Evolutionary conservation across 2,329 filamentous ascomycete genomes (phyloP).

Genomic region (Penicillium sp.): DNA sequence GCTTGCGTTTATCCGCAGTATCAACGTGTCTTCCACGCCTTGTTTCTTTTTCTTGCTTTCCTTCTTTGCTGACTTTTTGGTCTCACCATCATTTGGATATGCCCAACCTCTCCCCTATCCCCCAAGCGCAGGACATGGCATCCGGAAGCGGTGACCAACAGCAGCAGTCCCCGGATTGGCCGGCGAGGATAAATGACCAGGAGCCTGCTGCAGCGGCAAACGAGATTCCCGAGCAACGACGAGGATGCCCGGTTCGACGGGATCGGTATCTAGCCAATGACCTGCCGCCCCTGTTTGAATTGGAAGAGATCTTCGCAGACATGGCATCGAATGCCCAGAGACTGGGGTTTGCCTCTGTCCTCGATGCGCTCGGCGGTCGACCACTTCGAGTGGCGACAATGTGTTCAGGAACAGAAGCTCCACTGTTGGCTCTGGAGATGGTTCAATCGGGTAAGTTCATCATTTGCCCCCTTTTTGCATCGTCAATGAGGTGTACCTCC

Average conservation of each 20-base stretch:
- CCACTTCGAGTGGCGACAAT: constrained; percentile 66
- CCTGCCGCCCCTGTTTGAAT: constrained; percentile 28
- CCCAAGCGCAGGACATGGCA: not conserved
- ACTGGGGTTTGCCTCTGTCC: constrained; percentile 49
- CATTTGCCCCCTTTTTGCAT: not conserved
- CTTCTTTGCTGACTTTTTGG: not conserved
- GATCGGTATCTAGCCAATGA: constrained; percentile 19
- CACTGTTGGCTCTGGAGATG: constrained; percentile 65
- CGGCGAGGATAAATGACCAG: not conserved
- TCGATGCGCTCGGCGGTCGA: constrained; percentile 33
- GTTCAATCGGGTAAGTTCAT: constrained; percentile 49
- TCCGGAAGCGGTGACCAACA: not conserved
- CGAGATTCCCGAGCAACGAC: constrained; percentile 26
- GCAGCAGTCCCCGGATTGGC: not conserved
- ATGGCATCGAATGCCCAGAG: constrained; percentile 27
- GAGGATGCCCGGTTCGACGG: constrained; percentile 3
- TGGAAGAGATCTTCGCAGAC: constrained; percentile 34
- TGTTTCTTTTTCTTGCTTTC: too few species aligned
- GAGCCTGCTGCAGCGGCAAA: constrained; percentile 1
- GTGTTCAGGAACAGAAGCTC: constrained; percentile 78
- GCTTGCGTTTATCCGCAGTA: too few species aligned
- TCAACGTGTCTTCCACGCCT: too few species aligned
- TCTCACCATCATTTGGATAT: not conserved
- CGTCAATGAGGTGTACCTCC: not conserved
- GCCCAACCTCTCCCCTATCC: not conserved